Conservation (phyloP, 1,139 yeast genomes). For the Diutina ranongensis region DNA sequence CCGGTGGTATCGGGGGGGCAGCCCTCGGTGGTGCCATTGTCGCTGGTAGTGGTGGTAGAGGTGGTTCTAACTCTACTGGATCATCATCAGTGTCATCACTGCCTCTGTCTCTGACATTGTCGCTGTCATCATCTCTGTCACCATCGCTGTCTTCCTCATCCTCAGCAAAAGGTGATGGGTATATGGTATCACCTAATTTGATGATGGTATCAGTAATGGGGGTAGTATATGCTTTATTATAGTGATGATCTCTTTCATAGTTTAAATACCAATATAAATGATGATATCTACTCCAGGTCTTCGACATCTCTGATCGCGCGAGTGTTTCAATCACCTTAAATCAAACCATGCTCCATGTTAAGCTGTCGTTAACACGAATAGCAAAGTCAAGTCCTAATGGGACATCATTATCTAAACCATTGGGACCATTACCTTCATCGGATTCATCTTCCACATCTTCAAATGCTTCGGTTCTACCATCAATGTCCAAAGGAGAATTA, state of each 20-base stretch:
- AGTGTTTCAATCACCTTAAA: neutral
- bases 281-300: too few species aligned
- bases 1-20: constrained; percentile 1
- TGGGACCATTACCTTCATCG: neutral
- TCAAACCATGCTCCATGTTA: neutral
- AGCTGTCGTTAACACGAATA: constrained; percentile 2
- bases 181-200: too few species aligned
- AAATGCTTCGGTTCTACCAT: neutral
- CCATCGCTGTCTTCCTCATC: neutral
- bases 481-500: constrained; percentile 7
- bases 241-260: neutral
- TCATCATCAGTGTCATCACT: neutral
- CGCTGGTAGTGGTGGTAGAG: neutral
- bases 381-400: neutral
- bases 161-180: neutral
- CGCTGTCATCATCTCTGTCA: neutral
- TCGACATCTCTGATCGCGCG: too few species aligned
- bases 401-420: neutral
- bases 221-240: neutral
- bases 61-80: neutral
- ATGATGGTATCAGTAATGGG: neutral
- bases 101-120: neutral
- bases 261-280: too few species aligned
- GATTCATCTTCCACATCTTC: neutral
- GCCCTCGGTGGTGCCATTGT: neutral